Evolutionary conservation across 1,139 yeast genomes (phyloP), one percentile per base, ranked within the genome.

Genomic region (Geotrichum candidum): DNA sequence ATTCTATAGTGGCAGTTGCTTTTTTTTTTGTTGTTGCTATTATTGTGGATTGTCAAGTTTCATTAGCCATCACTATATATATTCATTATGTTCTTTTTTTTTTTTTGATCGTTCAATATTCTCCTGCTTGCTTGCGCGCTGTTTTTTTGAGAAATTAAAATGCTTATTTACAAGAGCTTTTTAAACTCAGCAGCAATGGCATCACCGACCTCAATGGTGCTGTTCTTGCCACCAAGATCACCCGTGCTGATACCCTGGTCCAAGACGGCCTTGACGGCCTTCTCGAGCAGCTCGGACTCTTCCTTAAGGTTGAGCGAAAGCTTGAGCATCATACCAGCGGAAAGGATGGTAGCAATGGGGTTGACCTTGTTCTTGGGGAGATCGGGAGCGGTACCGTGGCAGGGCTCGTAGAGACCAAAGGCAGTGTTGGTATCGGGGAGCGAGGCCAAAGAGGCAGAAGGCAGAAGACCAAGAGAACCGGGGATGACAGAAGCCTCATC

Each of bases 381-480:
- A 76, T 94, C 99, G 54, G 99, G 99, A 33, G 99, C 99, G 53
- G 97, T 88, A 56, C 99, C 99, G 75, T 94, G 99, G 74, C 98
- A 92, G 68, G 99, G 99, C 78, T 94, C 99, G 75, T 94, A 94
- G 66, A 94, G 82, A 65, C 99, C 99, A 73, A 94, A 91, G 0
- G 98, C 98, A 57, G 83, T 80, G 80, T 92, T 92, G 56, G 92
- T 85, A 75, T 92, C 97, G 63, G 99, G 99, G 71, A 94, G 82
- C 22, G 97, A 90, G 5, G 97, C 95, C 71, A 94, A 83, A 27
- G 98, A 91, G 6, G 99, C 99, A 65, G 97, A 90, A 57, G 99
- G 99, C 68, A 94, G 82, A 68, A 94, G 83, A 64, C 99, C 99
- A 65, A 94, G 81, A 25, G 98, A 92, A 48, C 99, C 99, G 53